Base-by-base conservation (phyloP, 202 grass and related monocot genomes). In the Zoysia matrella region DNA sequence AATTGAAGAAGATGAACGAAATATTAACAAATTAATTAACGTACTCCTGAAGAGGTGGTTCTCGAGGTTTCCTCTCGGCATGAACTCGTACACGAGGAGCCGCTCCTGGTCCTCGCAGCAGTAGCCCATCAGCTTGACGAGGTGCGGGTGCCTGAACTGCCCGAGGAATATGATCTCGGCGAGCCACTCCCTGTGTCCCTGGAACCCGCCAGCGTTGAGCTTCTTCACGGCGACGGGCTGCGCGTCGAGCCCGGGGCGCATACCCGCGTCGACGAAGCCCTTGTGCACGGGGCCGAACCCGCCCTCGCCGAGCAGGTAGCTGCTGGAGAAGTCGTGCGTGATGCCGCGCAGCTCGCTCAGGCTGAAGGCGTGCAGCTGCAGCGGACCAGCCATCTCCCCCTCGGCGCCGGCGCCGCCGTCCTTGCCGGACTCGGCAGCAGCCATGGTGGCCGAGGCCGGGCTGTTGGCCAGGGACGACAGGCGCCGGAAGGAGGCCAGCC, bases 91-190 rank as follows among this genome's bases (percentile, higher is more conserved):
- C 9, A 98, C 95, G 1, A 98, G 91, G 4, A 98, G 96, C 1
- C 91, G 96, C 85, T 98, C 96, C 77, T 95, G 87, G 46, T 98
- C 84, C 92, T 98, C 89, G 71, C 92, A 94, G 87, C 92, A 98
- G 88, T 98, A 98, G 6, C 92, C 96, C 1, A 98, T 88, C 0
- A 98, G 87, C 74, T 81, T 90, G 53, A 98, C 96, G 30, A 98
- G 87, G 77, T 98, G 89, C 18, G 87, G 83, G 85, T 98, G 90
- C 30, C 95, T 85, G 80, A 93, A 92, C 80, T 92, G 90, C 15
- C 95, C 95, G 4, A 98, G 87, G 60, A 98, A 90, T 78, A 95
- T 95, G 77, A 98, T 90, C 87, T 98, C 95, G 6, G 95, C 92
- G 86, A 92, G 85, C 96, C 96, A 98, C 71, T 98, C 95, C 11